These are phyloP conservation scores for Myrica gale DNA, from an alignment of 306 rosid species.

Conservation along the genomic window DNA sequence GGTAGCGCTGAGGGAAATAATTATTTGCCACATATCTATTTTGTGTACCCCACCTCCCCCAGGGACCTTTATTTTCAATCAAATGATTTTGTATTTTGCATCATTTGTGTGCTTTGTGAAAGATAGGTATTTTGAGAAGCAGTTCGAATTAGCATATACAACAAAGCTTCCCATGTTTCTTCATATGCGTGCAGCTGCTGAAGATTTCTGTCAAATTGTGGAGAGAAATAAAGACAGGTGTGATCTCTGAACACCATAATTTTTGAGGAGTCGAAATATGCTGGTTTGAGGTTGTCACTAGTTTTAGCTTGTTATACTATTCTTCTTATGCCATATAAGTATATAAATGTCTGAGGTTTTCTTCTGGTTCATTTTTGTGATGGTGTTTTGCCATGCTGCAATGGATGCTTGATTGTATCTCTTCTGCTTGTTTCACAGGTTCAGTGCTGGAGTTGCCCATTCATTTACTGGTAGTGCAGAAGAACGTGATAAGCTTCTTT, in stretches of 20 bases:
- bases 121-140: conserved; percentile 89
- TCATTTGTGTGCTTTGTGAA: conserved; percentile 22
- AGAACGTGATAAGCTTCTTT: conserved; percentile 75
- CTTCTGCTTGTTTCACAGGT: conserved; percentile 47
- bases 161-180: conserved; percentile 91
- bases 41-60: background rate
- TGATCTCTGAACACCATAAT: conserved; percentile 20
- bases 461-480: conserved; percentile 85
- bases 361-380: conserved; percentile 1
- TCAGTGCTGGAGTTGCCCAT: conserved; percentile 79
- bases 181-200: conserved; percentile 96
- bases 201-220: conserved; percentile 84
- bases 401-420: conserved; percentile 4
- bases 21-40: conserved; percentile 11
- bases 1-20: conserved; percentile 2
- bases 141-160: conserved; percentile 73
- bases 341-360: background rate
- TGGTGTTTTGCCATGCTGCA: conserved; percentile 19
- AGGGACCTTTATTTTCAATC: background rate
- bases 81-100: conserved; percentile 7
- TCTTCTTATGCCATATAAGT: background rate
- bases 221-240: conserved; percentile 72
- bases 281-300: conserved; percentile 3
- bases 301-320: conserved; percentile 25
- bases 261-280: conserved; percentile 19